Evolutionary conservation across 176 grass and related monocot genomes (phyloP).

Genomic region (Lolium rigidum): DNA sequence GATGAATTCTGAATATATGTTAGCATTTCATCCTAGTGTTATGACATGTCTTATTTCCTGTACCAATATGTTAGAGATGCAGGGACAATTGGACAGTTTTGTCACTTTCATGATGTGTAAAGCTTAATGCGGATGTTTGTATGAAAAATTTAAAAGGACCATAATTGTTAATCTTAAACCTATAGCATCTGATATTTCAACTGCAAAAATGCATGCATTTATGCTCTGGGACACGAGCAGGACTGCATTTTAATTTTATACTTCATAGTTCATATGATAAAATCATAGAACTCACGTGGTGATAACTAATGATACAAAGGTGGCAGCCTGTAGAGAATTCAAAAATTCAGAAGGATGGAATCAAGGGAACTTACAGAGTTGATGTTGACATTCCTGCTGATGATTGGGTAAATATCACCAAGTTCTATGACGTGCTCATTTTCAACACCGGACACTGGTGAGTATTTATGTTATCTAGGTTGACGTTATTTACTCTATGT

Average conservation of each 20-base stretch:
- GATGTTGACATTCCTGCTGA: slow-evolving; percentile 64
- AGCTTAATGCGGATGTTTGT: neutral
- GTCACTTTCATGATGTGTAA: no score
- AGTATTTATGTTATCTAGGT: slow-evolving; percentile 28
- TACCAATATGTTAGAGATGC: neutral
- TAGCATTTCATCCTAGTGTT: no score
- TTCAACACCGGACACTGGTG: slow-evolving; percentile 98
- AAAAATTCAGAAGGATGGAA: slow-evolving; percentile 51
- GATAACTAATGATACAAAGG: slow-evolving; percentile 82
- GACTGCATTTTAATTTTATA: neutral
- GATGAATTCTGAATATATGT: no score
- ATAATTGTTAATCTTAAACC: slow-evolving; percentile 14
- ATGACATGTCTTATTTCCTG: no score
- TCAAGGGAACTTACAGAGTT: slow-evolving; percentile 70
- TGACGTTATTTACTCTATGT: neutral
- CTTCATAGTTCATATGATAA: neutral
- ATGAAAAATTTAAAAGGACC: neutral
- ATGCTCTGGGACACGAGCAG: neutral
- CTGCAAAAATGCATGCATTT: neutral
- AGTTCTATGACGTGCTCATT: slow-evolving; percentile 90
- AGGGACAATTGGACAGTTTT: no score
- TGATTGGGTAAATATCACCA: slow-evolving; percentile 76
- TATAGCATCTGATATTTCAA: neutral
- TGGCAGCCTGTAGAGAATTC: slow-evolving; percentile 74
- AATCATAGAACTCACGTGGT: slow-evolving; percentile 49